Base-by-base conservation (phyloP, 805 yeast genomes). In the Candida corydali region DNA sequence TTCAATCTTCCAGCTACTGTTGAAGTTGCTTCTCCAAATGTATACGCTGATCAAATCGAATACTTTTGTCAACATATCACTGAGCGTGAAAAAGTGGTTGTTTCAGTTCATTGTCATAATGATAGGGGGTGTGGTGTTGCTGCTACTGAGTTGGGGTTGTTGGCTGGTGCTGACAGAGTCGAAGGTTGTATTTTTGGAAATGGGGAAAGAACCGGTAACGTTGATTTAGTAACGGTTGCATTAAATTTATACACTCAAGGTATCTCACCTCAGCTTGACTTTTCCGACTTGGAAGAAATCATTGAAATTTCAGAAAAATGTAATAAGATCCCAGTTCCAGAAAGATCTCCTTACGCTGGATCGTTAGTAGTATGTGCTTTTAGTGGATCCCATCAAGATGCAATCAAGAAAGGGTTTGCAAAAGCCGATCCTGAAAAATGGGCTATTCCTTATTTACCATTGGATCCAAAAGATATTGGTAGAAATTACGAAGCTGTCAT, bases 121-220 rank as follows among this genome's bases (percentile, higher is more conserved):
- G 91, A 82, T 56, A 73, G 91, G 61, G 91, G 91, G 15, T 81
- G 86, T 56, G 88, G 86, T 54, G 88, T 82, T 38, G 91, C 91
- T 30, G 91, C 91, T 17, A 70, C 86, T 31, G 91, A 82, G 58
- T 66, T 82, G 42, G 89, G 87, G 50, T 49, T 80, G 22, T 63
- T 82, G 51, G 91, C 88, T n/a, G 91, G 91, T 53, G 91, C 85
- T 42, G 89, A 82, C 61, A 74, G 91, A 67, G 85, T 82, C 35
- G 91, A 82, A 62, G 91, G 91, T 39, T 82, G 89, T 69, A 67
- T 82, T 28, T 82, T 82, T 45, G 89, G 89, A 52, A 82, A 82
- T 59, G 91, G 91, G 63, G 91, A 82, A 70, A 72, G 91, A 65
- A 82, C 91, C 19, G 91, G 91, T 65, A 82, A 82, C 57, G 89